phyloP scores from a whole-genome alignment of 2,329 filamentous ascomycete genomes.

The Corniculantispora saksenae region DNA sequence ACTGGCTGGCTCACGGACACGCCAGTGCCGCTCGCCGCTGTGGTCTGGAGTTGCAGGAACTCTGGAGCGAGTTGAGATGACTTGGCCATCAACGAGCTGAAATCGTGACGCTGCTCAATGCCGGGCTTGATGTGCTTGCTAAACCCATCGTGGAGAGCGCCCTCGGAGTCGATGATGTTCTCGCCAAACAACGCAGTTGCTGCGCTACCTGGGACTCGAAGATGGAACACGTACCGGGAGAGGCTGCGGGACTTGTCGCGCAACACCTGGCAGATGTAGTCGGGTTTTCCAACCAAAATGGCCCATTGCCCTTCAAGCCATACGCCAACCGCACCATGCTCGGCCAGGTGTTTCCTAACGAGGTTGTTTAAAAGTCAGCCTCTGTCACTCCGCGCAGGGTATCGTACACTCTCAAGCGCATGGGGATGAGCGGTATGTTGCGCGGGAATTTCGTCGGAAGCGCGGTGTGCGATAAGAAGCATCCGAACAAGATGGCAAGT shows the following conservation, averaged over 20 bases:
- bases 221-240: neutral
- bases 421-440: no score
- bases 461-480: no score
- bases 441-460: no score
- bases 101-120: neutral
- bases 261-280: conserved; percentile 9
- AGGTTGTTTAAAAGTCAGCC: no score
- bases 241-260: neutral
- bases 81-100: neutral
- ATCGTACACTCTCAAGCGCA: no score
- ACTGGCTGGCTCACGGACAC: neutral
- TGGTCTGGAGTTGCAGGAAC: neutral
- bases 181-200: conserved; percentile 7
- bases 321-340: conserved; percentile 9
- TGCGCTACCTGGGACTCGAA: neutral
- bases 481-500: no score
- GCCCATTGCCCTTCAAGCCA: conserved; percentile 11
- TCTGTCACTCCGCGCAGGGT: no score
- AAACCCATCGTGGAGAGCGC: neutral
- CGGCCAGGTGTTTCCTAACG: neutral
- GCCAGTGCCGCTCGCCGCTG: neutral
- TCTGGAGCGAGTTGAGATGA: neutral
- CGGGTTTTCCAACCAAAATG: conserved; percentile 2
- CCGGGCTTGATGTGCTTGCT: conserved; percentile 7
- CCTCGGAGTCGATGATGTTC: conserved; percentile 15